Conservation (phyloP, 768 basidiomycete genomes). For the Serendipita sp. region DNA sequence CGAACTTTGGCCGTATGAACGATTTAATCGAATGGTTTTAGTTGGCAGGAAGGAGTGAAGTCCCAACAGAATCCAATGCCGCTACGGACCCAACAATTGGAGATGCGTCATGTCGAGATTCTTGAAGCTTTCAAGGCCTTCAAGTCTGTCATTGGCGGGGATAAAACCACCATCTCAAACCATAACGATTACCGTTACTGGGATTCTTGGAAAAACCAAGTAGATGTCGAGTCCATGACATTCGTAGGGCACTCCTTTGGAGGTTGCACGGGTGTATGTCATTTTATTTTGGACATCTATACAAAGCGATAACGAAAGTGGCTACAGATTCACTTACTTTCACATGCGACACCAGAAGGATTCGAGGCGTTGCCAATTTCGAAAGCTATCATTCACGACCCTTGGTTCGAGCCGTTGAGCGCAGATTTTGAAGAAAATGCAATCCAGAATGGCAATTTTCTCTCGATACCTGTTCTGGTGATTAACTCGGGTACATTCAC, state of each 20-base stretch:
- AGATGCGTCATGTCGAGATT: conserved; percentile 51
- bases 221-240: conserved; percentile 20
- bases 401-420: conserved; percentile 68
- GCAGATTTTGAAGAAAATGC: conserved; percentile 29
- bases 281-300: background rate
- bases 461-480: conserved; percentile 30
- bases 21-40: conserved; percentile 6
- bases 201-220: conserved; percentile 15
- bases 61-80: conserved; percentile 21
- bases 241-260: conserved; percentile 43
- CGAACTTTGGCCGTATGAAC: conserved; percentile 11
- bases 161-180: conserved; percentile 22
- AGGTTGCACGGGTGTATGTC: conserved; percentile 31
- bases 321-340: conserved; percentile 38
- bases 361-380: conserved; percentile 34
- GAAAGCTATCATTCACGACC: conserved; percentile 53
- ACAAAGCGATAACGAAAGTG: no score
- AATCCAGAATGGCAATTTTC: conserved; percentile 11
- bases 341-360: conserved; percentile 27
- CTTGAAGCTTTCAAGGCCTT: conserved; percentile 47
- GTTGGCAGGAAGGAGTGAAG: conserved; percentile 17
- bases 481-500: conserved; percentile 69
- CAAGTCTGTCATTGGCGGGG: conserved; percentile 28
- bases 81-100: conserved; percentile 53
- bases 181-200: conserved; percentile 31